Evolutionary conservation across 2,329 filamentous ascomycete genomes (phyloP).

Genomic region (Metarhizium guizhouense): DNA sequence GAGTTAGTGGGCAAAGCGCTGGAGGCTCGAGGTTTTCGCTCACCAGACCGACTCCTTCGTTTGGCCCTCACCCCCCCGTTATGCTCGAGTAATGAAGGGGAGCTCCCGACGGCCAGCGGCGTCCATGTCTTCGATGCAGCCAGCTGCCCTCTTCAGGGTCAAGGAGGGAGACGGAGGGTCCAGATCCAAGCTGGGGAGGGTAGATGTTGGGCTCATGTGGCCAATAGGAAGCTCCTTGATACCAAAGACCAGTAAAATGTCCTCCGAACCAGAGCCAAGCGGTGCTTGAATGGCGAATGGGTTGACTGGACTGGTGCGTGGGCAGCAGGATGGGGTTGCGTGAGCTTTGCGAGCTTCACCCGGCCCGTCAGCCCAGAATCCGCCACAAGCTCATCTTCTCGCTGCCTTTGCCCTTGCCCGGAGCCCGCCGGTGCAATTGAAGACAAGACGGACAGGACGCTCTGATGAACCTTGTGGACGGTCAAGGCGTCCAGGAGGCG

Average conservation of each 20-base stretch:
- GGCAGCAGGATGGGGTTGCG: no score
- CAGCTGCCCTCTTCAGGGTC: no score
- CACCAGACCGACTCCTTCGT: not conserved
- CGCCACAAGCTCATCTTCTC: not conserved
- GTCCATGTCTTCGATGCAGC: no score
- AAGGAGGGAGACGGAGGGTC: not conserved
- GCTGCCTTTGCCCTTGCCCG: not conserved
- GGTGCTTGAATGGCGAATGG: no score
- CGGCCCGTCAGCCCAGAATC: not conserved
- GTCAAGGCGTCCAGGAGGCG: constrained; percentile 5
- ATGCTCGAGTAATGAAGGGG: not conserved
- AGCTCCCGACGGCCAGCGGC: no score
- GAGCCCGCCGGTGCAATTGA: no score
- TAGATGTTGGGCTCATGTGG: not conserved
- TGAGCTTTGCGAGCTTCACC: not conserved
- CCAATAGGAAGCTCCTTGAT: not conserved
- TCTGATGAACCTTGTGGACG: not conserved
- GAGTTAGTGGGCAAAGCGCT: not conserved
- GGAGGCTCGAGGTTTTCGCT: not conserved
- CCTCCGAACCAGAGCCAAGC: no score
- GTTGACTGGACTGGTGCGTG: not conserved
- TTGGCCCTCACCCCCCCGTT: not conserved
- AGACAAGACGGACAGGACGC: not conserved
- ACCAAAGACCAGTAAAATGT: no score
- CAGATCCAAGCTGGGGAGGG: no score